Evolutionary conservation across 1,284 basidiomycete species (phyloP).

Genomic region (Malassezia furfur): DNA sequence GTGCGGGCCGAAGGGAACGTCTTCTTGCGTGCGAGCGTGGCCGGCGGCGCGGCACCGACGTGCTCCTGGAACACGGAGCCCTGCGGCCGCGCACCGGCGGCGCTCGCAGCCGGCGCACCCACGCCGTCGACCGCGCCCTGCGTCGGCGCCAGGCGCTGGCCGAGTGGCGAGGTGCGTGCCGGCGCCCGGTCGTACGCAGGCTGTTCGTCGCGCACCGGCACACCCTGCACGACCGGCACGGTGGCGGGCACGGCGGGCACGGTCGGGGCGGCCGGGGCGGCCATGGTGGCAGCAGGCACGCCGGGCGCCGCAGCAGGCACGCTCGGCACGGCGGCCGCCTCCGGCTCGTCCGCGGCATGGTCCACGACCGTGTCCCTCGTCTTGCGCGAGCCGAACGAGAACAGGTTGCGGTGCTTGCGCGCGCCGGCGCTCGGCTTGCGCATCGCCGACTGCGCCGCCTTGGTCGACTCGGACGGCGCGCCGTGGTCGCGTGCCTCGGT

Average conservation of each 20-base stretch:
- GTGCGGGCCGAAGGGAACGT: too few species aligned
- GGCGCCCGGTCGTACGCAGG: too few species aligned
- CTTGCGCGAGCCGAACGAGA: background rate
- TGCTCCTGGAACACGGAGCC: conserved; percentile 1
- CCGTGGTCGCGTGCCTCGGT: background rate
- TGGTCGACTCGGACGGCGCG: background rate
- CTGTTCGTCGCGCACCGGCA: too few species aligned
- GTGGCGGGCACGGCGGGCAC: background rate
- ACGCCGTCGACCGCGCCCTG: background rate
- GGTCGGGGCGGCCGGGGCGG: background rate
- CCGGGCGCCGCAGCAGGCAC: too few species aligned
- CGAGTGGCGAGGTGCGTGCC: background rate
- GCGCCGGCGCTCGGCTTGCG: background rate
- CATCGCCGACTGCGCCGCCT: background rate
- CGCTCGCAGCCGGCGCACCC: too few species aligned
- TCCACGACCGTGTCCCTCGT: background rate
- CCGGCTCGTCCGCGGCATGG: background rate
- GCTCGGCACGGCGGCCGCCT: background rate
- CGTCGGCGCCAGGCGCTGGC: background rate
- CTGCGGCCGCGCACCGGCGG: background rate
- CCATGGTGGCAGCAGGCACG: too few species aligned
- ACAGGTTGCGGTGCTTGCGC: background rate
- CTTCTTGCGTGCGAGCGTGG: too few species aligned
- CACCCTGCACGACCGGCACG: background rate
- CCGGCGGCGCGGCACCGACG: background rate